Percentiles rank a stretch among this genome's conserved stretches.
phyloP scores from a whole-genome alignment of 78 protist species.

The Neovahlkampfia damariscottae region DNA sequence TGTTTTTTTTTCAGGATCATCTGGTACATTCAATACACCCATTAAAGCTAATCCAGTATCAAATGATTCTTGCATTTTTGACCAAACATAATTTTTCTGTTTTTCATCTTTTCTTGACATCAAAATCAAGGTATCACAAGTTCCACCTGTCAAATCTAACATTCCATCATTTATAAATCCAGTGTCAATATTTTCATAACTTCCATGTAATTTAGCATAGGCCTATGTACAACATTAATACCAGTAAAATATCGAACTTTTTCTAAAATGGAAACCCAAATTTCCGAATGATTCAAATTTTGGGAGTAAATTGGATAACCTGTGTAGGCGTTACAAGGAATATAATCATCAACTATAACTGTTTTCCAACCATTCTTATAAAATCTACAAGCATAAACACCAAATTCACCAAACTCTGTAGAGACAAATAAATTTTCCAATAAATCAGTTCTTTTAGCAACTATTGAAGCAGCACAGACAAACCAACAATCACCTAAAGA shows the following conservation, averaged over 20 bases:
- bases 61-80: not conserved
- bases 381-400: conserved; percentile 3
- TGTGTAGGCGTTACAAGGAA: not conserved
- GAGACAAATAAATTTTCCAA: not conserved
- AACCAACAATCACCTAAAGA: conserved; percentile 53
- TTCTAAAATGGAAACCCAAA: not conserved
- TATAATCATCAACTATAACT: conserved; percentile 16
- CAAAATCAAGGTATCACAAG: not conserved
- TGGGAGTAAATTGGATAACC: not conserved
- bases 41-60: not conserved
- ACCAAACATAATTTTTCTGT: not conserved
- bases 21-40: not conserved
- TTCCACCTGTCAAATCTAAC: conserved; percentile 5
- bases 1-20: not conserved
- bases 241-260: conserved; percentile 22
- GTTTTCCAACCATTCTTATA: not conserved
- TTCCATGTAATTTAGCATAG: no score
- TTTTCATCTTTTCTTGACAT: no score
- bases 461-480: conserved; percentile 16
- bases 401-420: not conserved
- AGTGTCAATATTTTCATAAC: not conserved
- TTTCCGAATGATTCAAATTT: not conserved
- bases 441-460: conserved; percentile 8
- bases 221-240: not conserved
- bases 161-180: not conserved